phyloP scores from a whole-genome alignment of 164 flowering plant species.

The Chimonanthus salicifolius region DNA sequence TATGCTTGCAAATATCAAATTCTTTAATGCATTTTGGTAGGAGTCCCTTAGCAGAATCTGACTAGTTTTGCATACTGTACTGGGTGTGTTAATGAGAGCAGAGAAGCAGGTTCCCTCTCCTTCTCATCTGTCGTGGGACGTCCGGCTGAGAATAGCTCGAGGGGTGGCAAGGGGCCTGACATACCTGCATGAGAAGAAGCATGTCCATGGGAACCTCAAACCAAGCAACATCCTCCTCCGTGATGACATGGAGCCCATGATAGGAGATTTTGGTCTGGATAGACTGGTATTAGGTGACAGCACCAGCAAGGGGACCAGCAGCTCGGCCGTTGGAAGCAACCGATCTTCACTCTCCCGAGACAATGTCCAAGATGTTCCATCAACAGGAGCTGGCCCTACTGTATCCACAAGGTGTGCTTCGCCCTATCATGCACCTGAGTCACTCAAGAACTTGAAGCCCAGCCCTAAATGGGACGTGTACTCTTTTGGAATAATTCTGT shows the following conservation, averaged over 20 bases:
- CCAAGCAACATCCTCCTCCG: slow-evolving; percentile 82
- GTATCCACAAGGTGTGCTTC: slow-evolving; percentile 44
- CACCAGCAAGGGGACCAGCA: slow-evolving; percentile 41
- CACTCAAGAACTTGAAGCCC: slow-evolving; percentile 72
- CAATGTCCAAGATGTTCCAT: slow-evolving; percentile 43
- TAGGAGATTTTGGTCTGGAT: slow-evolving; percentile 87
- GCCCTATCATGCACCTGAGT: slow-evolving; percentile 87
- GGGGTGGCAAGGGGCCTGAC: slow-evolving; percentile 83
- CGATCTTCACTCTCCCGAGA: slow-evolving; percentile 78
- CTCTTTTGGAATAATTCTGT: slow-evolving; percentile 75
- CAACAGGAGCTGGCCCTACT: slow-evolving; percentile 24
- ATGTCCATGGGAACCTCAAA: slow-evolving; percentile 90
- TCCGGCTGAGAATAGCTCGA: slow-evolving; percentile 74
- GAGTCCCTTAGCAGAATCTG: background rate
- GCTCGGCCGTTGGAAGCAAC: slow-evolving; percentile 76
- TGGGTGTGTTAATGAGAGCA: slow-evolving; percentile 18
- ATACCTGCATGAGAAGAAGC: slow-evolving; percentile 90
- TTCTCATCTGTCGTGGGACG: slow-evolving; percentile 76
- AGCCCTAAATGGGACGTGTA: slow-evolving; percentile 87
- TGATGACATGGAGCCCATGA: slow-evolving; percentile 73
- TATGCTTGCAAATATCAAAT: background rate
- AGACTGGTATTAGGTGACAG: slow-evolving; percentile 53
- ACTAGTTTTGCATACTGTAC: background rate
- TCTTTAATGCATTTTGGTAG: background rate
- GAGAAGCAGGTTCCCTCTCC: slow-evolving; percentile 84